phyloP scores from a whole-genome alignment of 352 stramenopile species.

The Globisporangium rhizosaccharum region DNA sequence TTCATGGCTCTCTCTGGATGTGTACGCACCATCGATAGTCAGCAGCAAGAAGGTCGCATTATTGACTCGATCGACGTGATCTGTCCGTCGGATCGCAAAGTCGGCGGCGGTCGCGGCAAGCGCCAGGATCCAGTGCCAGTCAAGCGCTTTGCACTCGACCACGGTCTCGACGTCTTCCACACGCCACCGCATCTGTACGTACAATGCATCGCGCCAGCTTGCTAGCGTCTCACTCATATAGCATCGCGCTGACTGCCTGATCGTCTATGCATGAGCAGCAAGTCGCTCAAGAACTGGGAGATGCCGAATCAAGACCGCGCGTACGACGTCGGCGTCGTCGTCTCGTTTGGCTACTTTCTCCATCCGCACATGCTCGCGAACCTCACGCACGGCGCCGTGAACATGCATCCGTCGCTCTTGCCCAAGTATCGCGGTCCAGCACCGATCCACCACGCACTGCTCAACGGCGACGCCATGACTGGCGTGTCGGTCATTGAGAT shows the following conservation, averaged over 20 bases:
- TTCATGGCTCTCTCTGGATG: constrained; percentile 2
- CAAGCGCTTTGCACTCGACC: constrained; percentile 61
- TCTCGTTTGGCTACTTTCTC: constrained; percentile 88
- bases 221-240: background rate
- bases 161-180: constrained; percentile 54
- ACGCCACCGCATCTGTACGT: constrained; percentile 59
- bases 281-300: constrained; percentile 75
- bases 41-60: constrained; percentile 21
- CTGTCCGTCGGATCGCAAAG: constrained; percentile 76
- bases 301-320: constrained; percentile 26
- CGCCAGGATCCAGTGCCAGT: constrained; percentile 65
- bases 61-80: constrained; percentile 65
- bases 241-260: background rate
- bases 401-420: constrained; percentile 86
- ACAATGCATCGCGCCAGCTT: background rate
- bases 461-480: constrained; percentile 69
- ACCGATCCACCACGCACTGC: constrained; percentile 81
- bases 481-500: constrained; percentile 87
- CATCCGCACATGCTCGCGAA: constrained; percentile 70
- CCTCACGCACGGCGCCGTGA: constrained; percentile 70
- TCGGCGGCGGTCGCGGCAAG: constrained; percentile 41
- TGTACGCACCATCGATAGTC: constrained; percentile 10
- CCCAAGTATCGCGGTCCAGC: constrained; percentile 83
- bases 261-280: constrained; percentile 19
- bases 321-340: constrained; percentile 84